phyloP scores from a whole-genome alignment of 2,329 filamentous ascomycete species.

The Furcasterigmium furcatum region DNA sequence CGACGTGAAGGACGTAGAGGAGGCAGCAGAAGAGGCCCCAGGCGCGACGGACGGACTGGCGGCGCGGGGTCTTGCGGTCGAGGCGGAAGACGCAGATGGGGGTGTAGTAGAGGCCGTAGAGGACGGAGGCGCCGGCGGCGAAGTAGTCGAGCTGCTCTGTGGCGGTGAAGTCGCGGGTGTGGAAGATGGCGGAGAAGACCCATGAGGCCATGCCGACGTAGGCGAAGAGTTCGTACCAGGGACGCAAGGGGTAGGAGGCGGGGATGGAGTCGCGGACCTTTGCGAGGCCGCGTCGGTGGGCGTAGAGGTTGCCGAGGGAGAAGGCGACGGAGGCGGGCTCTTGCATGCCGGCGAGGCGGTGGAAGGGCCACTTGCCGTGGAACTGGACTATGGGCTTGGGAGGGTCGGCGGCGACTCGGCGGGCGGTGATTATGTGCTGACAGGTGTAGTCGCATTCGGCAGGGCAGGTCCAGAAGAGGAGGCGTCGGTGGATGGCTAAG shows the following conservation, averaged over 20 bases:
- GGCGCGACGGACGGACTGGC: constrained; percentile 53
- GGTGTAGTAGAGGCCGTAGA: constrained; percentile 89
- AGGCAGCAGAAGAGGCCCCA: constrained; percentile 74
- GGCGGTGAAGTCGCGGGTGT: constrained; percentile 77
- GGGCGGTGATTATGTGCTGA: constrained; percentile 84
- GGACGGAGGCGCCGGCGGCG: constrained; percentile 80
- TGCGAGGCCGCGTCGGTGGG: constrained; percentile 74
- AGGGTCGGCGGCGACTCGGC: constrained; percentile 58
- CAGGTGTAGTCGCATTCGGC: constrained; percentile 97
- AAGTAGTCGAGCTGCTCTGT: constrained; percentile 98
- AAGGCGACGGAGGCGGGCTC: constrained; percentile 94
- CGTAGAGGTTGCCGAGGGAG: constrained; percentile 85
- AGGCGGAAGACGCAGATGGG: constrained; percentile 80
- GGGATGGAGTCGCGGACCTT: constrained; percentile 71
- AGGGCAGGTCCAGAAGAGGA: constrained; percentile 89
- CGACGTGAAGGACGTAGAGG: constrained; percentile 74
- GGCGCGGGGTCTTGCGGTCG: constrained; percentile 51
- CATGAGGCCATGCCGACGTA: constrained; percentile 81
- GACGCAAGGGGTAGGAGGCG: constrained; percentile 67
- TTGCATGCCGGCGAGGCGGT: constrained; percentile 86
- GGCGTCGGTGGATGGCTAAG: constrained; percentile 75
- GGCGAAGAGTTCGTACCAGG: constrained; percentile 78
- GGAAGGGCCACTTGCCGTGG: constrained; percentile 98
- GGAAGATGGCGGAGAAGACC: constrained; percentile 88
- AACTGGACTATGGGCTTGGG: constrained; percentile 75